phyloP scores from a whole-genome alignment of 352 stramenopile genomes.

The Poterioochromonas sp. region DNA sequence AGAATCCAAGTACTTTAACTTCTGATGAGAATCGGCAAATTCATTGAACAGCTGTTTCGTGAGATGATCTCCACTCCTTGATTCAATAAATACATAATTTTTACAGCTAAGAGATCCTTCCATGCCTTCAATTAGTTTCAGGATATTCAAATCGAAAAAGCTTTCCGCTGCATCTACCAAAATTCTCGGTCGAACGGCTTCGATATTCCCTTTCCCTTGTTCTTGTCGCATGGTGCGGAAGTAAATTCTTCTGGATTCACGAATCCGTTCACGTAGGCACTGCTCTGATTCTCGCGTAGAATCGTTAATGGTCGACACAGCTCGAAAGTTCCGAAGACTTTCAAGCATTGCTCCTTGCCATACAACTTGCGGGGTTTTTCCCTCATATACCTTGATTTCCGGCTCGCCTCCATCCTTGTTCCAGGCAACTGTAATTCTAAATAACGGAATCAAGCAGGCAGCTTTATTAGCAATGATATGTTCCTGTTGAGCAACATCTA shows the following conservation, averaged over 20 bases:
- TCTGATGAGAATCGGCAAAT: too few species aligned
- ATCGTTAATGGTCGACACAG: too few species aligned
- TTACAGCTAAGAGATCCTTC: background rate
- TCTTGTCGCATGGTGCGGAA: background rate
- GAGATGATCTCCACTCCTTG: too few species aligned
- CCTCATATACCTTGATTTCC: conserved; percentile 10
- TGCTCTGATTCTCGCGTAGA: background rate
- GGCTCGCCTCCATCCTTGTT: background rate
- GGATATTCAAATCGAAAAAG: background rate
- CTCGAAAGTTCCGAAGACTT: too few species aligned
- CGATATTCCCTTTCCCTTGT: background rate
- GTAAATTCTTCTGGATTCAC: background rate
- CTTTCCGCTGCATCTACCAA: background rate
- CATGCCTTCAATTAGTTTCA: conserved; percentile 18
- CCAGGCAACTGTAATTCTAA: conserved; percentile 19
- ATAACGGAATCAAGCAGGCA: background rate
- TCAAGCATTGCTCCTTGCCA: conserved; percentile 30
- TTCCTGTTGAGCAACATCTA: background rate
- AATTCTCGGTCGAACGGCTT: background rate
- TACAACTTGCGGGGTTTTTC: background rate
- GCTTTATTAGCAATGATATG: background rate
- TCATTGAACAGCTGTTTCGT: too few species aligned
- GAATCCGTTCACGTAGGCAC: background rate
- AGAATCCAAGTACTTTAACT: too few species aligned
- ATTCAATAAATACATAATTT: background rate